Conservation (phyloP, 345 rosid species). For the Turnera subulata region DNA sequence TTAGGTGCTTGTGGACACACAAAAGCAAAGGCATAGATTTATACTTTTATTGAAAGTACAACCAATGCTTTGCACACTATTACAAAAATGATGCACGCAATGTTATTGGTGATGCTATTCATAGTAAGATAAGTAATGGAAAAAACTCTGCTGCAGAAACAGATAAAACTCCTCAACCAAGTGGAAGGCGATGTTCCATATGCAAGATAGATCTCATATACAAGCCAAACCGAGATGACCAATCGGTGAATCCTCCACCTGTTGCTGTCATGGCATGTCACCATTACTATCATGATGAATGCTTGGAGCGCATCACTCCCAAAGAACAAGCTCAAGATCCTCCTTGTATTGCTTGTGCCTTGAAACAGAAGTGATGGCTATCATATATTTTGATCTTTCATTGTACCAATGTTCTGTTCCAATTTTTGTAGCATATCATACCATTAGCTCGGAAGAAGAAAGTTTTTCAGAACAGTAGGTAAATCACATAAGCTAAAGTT, state of each 20-base stretch:
- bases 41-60: too few relatives aligned
- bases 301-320: conserved; percentile 21
- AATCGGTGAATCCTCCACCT: conserved; percentile 3
- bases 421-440: too few relatives aligned
- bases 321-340: conserved; percentile 15
- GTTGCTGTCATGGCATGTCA: conserved; percentile 20
- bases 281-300: conserved; percentile 17
- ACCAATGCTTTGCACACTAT: too few relatives aligned
- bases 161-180: conserved; percentile 12
- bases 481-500: too few relatives aligned
- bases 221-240: conserved; percentile 3
- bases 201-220: conserved; percentile 23
- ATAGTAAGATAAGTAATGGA: too few relatives aligned
- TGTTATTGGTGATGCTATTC: background rate
- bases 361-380: conserved; percentile 1
- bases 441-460: too few relatives aligned
- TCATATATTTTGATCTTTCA: background rate
- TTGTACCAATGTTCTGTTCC: too few relatives aligned
- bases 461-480: too few relatives aligned
- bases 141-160: conserved; percentile 13
- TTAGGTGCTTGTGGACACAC: too few relatives aligned
- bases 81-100: background rate
- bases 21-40: too few relatives aligned
- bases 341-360: conserved; percentile 21
- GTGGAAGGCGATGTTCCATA: conserved; percentile 10